phyloP scores from a whole-genome alignment of 768 basidiomycete species.

The Pleurotus salmoneostramineus region DNA sequence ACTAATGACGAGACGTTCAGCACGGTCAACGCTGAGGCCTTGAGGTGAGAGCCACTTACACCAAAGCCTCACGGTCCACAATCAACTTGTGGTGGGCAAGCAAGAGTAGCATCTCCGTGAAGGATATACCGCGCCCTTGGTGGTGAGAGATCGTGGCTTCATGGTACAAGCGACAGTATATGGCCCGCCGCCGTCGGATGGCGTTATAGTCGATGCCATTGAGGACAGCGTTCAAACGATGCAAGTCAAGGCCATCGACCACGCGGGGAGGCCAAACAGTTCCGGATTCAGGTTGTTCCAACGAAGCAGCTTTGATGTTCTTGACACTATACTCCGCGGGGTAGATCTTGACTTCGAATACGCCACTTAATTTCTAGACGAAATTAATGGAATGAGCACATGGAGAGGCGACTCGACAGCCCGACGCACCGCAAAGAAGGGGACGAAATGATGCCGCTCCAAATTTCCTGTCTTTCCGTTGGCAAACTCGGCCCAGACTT shows the following conservation, averaged over 20 bases:
- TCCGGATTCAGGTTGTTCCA: constrained; percentile 28
- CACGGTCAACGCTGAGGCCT: constrained; percentile 8
- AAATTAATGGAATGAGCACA: constrained; percentile 9
- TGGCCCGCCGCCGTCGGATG: constrained; percentile 62
- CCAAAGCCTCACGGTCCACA: constrained; percentile 81
- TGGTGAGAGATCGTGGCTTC: constrained; percentile 78
- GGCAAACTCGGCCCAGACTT: constrained; percentile 86
- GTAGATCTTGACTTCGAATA: constrained; percentile 88
- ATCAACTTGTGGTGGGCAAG: constrained; percentile 92
- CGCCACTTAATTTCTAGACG: constrained; percentile 78
- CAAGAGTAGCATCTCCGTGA: constrained; percentile 83
- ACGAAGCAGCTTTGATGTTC: constrained; percentile 54
- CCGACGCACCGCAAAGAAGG: constrained; percentile 75
- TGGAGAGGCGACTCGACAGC: neutral
- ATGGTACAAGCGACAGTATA: constrained; percentile 78
- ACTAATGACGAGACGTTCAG: constrained; percentile 31
- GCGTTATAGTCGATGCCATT: constrained; percentile 58
- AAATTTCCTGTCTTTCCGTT: constrained; percentile 77
- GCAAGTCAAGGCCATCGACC: constrained; percentile 56
- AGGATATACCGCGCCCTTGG: constrained; percentile 78
- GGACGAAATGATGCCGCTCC: constrained; percentile 62
- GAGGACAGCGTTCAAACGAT: constrained; percentile 55
- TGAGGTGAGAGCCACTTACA: constrained; percentile 46
- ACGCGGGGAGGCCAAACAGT: constrained; percentile 28
- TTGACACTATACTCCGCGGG: constrained; percentile 61